Conservation (phyloP, 306 rosid genomes). For the Vigna unguiculata region DNA sequence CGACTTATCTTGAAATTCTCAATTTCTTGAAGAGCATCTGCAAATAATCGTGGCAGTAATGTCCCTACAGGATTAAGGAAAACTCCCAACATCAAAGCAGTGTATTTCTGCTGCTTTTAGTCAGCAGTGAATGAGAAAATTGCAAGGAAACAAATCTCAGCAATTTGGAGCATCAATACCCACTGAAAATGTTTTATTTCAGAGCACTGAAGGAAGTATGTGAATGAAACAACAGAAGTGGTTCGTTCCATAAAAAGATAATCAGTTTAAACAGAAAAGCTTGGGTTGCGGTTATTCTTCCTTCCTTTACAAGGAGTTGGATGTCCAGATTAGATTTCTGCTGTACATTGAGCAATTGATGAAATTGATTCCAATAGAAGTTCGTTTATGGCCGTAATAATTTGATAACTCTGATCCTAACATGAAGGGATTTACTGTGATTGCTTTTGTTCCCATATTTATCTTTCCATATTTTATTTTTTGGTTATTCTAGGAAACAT, state of each 20-base stretch:
- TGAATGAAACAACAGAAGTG: slow-evolving; percentile 24
- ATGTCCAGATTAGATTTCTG: too few species aligned
- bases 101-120: slow-evolving; percentile 62
- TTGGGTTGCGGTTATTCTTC: not conserved
- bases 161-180: slow-evolving; percentile 29
- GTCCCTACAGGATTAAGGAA: slow-evolving; percentile 48
- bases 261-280: slow-evolving; percentile 10
- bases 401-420: not conserved
- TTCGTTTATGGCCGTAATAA: not conserved
- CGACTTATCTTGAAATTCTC: slow-evolving; percentile 52
- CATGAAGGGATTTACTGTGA: not conserved
- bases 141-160: slow-evolving; percentile 60
- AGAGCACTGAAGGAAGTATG: slow-evolving; percentile 11
- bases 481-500: not conserved
- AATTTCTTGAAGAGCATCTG: slow-evolving; percentile 10
- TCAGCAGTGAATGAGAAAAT: slow-evolving; percentile 47
- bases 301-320: not conserved
- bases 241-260: slow-evolving; percentile 16
- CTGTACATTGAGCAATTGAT: too few species aligned
- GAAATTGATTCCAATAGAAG: too few species aligned
- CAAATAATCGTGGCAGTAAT: too few species aligned
- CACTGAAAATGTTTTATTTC: not conserved
- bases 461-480: too few species aligned
- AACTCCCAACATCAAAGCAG: slow-evolving; percentile 20
- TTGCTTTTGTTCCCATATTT: not conserved